Base-by-base conservation (phyloP, 768 basidiomycete genomes). In the Pleurotus salmoneostramineus region DNA sequence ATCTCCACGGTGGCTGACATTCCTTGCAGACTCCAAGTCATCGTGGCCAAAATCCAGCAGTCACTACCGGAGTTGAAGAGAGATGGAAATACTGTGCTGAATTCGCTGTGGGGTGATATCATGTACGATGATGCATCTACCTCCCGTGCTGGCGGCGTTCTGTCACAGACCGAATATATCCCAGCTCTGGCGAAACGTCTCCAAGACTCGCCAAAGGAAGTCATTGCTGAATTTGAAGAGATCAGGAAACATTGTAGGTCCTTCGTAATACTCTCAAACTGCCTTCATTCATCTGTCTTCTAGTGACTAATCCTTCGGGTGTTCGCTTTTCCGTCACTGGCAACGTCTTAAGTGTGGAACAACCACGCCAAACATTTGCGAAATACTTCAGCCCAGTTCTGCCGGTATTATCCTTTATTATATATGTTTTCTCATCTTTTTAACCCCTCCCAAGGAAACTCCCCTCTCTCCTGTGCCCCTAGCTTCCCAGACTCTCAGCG, bases 261-360 rank as follows among this genome's bases (percentile, higher is more conserved):
- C 76, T 14, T 27, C 27, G 11, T 52, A 6, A 5, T 12, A 31
- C 14, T 21, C 32, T 36, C 12, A 11, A 31, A 8, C 14, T 43
- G 50, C 15, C 17, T 17, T 35, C 15, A 51, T 54, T 55, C 48
- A 37, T 35, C 50, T 47, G 17, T 33, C 27, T 27, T 59, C 6
- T 59, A 98, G 94, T 97, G 61, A 89, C 87, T 10, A 78, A 91
- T 60, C 91, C 96, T 3, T 81, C 85, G 15, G 91, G 87, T 43
- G 78, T 95, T 17, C 86, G 97, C 40, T 89, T 99, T 68, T 90
- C 92, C 0, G 89, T 98, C 7, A 83, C 88, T n/a, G 97, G 97
- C 8, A 87, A 97, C 65, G 76, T 99, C 44, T 65, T 96, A 35
- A 70, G 72, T 36, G 68, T 98, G 35, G 64, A 78, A 14, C 77